Base-by-base conservation (phyloP, 2,329 filamentous ascomycete species). In the Pleomassaria siparia region DNA sequence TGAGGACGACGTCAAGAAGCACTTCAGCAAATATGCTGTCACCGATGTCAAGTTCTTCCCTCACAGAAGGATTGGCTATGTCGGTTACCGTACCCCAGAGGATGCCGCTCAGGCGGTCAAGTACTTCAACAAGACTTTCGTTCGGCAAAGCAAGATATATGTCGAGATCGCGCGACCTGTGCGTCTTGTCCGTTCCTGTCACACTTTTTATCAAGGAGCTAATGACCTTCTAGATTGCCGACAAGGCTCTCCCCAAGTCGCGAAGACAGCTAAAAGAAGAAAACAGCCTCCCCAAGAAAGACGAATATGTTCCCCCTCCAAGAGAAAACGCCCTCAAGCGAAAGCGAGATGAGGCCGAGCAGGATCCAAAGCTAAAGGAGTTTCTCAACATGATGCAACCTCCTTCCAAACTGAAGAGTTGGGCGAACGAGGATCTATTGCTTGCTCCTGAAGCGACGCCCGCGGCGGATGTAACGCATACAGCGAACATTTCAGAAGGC, bases 81-180 rank as follows among this genome's bases (percentile, higher is more conserved):
- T 99, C 50, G 94, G 94, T 54, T 97, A 92, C 79, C 91, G 89
- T 74, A 88, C 83, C 43, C 77, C 87, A 12, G 84, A 92, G 53
- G 87, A 89, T 67, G 94, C 94, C 47, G 78, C 82, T 47, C 83
- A 85, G 65, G 92, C 94, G 36, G 88, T 95, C 69, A 91, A 89
- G 72, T 95, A 96, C 76, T 96, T 96, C 79, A 91, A 99, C 78
- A 89, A 84, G 69, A 87, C 91, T 54, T 99, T 91, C 73, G 90
- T 99, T 63, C 89, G 91, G 61, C 94, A 96, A 88, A 96, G 91
- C 48, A 95, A 87, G 76, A 91, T 99, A 63, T 81, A 80, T 24
- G 94, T 96, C 53, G 91, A 96, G 75, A 76, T 94, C 64, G 94
- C 94, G 47, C 86, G 83, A 69, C 87, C 94, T 50, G 88, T 95